phyloP scores from a whole-genome alignment of 768 basidiomycete genomes.

The Phanerochaete carnosa region DNA sequence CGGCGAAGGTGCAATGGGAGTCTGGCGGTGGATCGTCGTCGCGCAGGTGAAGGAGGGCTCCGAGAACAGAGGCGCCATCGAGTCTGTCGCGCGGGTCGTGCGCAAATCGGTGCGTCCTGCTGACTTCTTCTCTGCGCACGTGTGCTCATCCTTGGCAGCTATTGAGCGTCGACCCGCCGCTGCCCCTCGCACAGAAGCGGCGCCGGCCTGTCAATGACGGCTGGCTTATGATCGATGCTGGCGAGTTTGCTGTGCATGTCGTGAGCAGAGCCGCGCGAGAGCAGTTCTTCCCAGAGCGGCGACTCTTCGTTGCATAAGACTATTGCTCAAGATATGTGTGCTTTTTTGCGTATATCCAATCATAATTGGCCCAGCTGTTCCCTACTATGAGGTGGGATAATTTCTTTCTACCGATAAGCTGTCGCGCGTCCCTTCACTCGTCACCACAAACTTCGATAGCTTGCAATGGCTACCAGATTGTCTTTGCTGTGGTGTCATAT shows the following conservation, averaged over 20 bases:
- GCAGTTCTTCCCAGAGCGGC: constrained; percentile 53
- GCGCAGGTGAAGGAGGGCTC: constrained; percentile 87
- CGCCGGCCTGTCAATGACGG: constrained; percentile 61
- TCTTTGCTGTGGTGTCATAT: no score
- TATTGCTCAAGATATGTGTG: no score
- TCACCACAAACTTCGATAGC: no score
- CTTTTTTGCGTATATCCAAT: no score
- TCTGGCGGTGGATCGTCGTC: constrained; percentile 78
- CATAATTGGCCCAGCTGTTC: no score
- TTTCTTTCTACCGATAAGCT: no score
- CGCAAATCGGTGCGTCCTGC: constrained; percentile 60
- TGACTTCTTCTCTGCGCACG: neutral
- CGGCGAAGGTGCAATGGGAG: constrained; percentile 43
- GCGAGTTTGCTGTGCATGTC: constrained; percentile 77
- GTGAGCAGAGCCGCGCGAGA: constrained; percentile 62
- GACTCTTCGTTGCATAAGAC: no score
- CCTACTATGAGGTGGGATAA: no score
- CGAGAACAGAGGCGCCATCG: constrained; percentile 74
- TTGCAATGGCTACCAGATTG: no score
- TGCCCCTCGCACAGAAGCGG: constrained; percentile 60
- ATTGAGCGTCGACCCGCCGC: constrained; percentile 51
- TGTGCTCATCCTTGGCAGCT: constrained; percentile 38
- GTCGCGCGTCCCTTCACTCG: no score
- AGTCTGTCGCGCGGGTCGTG: constrained; percentile 66
- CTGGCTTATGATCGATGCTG: constrained; percentile 84